Base-by-base conservation (phyloP, 2,329 filamentous ascomycete genomes). In the Calonectria crousiana region DNA sequence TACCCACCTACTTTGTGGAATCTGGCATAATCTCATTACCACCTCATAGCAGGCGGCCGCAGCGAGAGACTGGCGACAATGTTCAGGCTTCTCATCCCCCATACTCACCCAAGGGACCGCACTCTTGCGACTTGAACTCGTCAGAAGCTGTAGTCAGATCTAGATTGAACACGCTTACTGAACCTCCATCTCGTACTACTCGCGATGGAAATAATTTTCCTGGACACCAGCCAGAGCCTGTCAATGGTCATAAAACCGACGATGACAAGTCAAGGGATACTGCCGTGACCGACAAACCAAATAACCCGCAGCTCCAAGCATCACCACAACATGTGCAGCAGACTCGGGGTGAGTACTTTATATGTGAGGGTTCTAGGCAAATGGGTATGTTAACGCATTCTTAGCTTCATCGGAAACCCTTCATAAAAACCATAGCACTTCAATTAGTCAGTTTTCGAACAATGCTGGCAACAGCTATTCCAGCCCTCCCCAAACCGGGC, bases 81-180 rank as follows among this genome's bases (percentile, higher is more conserved):
- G 56, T 66, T 4, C 60, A 67, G 49, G 34, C 47, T 14, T 71
- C 71, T 44, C 75, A 70, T 11, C 69, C 60, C 23, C 75, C 75
- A 6, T 69, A 73, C 41, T 58, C 71, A 10, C 65, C 70, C n/a
- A 34, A 34, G 4, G 71, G 64, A 4, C 38, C 73, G 5, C 68
- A 73, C 52, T 62, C 38, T 26, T 73, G 65, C 47, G 49, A 20
- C 47, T 58, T 68, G 8, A 60, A 71, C 34, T 74, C 73, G 36
- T 71, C 75, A 28, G 73, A 74, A 51, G 75, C 73, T 53, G 65
- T 76, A 16, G 73, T 76, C 36, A 73, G 66, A 56, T 75, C 75
- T 26, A 67, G 73, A 32, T 58, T 74, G 41, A 68, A 53, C 30
- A 71, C n/a, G 14, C 26, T 75, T 26, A 36, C 73, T 6, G 70